phyloP scores from a whole-genome alignment of 768 basidiomycete species.

The Panaeolus cyanescens region DNA sequence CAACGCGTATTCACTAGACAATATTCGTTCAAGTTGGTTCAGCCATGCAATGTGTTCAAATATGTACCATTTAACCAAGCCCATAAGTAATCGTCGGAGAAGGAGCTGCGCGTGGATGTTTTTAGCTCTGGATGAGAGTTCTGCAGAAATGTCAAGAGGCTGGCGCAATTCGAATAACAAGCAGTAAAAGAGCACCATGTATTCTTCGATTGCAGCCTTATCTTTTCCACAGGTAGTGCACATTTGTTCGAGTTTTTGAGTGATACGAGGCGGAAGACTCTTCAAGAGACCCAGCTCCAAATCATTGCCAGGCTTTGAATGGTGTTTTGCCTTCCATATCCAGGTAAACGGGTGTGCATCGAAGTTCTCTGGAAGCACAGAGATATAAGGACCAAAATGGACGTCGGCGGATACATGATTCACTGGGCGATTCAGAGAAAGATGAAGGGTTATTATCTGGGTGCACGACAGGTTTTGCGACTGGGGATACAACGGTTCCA shows the following conservation, averaged over 20 bases:
- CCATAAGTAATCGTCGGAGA: constrained; percentile 70
- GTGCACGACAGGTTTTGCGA: constrained; percentile 51
- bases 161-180: constrained; percentile 23
- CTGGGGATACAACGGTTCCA: constrained; percentile 58
- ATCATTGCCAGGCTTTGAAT: background rate
- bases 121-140: background rate
- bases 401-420: constrained; percentile 48
- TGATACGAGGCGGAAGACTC: constrained; percentile 50
- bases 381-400: constrained; percentile 76
- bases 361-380: constrained; percentile 74
- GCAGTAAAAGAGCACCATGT: constrained; percentile 42
- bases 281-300: constrained; percentile 34
- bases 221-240: constrained; percentile 55
- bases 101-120: constrained; percentile 11
- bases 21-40: background rate
- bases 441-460: constrained; percentile 82
- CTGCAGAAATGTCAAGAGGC: constrained; percentile 1
- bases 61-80: constrained; percentile 85
- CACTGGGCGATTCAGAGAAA: constrained; percentile 64
- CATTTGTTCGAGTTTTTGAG: constrained; percentile 41
- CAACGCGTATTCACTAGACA: constrained; percentile 87
- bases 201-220: constrained; percentile 51
- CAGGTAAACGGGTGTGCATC: constrained; percentile 83
- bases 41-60: background rate
- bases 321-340: constrained; percentile 39